Evolutionary conservation across 106 monocot genomes (phyloP).

Genomic region (Iris macrosiphon): DNA sequence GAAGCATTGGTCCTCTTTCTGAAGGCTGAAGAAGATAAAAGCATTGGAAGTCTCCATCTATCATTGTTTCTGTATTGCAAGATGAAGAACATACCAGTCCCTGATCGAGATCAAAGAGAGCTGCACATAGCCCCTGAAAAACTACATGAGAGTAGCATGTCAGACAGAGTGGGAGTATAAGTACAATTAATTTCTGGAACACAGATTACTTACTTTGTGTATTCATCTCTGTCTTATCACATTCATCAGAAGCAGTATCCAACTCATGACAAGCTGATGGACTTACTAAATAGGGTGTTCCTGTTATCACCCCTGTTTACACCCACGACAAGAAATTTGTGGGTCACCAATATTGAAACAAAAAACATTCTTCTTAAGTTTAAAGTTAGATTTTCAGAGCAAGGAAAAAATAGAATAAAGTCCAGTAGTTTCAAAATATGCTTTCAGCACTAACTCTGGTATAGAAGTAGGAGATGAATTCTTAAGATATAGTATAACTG

Average conservation of each 20-base stretch:
- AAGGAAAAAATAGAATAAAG: too few relatives aligned
- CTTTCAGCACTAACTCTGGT: too few relatives aligned
- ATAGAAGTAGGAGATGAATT: too few relatives aligned
- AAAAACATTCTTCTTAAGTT: too few relatives aligned
- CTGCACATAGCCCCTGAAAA: slow-evolving; percentile 62
- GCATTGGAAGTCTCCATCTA: slow-evolving; percentile 37
- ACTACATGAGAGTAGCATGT: slow-evolving; percentile 34
- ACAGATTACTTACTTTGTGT: slow-evolving; percentile 33
- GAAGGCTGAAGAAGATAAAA: slow-evolving; percentile 86
- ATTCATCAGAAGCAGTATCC: slow-evolving; percentile 43
- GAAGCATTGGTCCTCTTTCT: slow-evolving; percentile 59
- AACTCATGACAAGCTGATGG: slow-evolving; percentile 41
- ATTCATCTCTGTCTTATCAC: slow-evolving; percentile 44
- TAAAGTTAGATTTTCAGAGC: too few relatives aligned
- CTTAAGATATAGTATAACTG: too few relatives aligned
- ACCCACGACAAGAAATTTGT: too few relatives aligned
- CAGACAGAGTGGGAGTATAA: not conserved
- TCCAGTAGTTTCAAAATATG: too few relatives aligned
- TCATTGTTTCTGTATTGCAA: slow-evolving; percentile 73
- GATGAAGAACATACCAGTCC: slow-evolving; percentile 74
- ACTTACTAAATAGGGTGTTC: slow-evolving; percentile 48
- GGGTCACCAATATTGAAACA: too few relatives aligned
- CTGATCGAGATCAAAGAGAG: slow-evolving; percentile 65
- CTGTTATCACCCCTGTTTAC: slow-evolving; percentile 54
- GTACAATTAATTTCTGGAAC: not conserved